Evolutionary conservation across 176 grass and related monocot genomes (phyloP).

Genomic region (Echinochloa phyllopogon): DNA sequence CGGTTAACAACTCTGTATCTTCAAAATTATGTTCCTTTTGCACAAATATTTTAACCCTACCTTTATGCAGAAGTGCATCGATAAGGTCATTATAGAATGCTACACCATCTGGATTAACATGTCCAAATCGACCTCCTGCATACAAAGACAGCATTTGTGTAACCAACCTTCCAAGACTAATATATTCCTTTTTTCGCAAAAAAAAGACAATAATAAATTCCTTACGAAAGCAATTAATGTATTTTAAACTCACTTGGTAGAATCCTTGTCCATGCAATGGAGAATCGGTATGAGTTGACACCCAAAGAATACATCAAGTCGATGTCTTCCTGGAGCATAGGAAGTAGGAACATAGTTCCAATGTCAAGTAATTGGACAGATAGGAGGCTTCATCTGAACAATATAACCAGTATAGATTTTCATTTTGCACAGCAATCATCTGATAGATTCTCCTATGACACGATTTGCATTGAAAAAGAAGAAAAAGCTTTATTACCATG

Average conservation of each 20-base stretch:
- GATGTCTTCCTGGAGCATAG: conserved; percentile 59
- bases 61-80: conserved; percentile 47
- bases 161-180: neutral
- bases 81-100: conserved; percentile 66
- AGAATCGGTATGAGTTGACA: conserved; percentile 76
- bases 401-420: neutral
- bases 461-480: neutral
- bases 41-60: neutral
- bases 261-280: conserved; percentile 76
- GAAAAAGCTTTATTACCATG: conserved; percentile 37
- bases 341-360: neutral
- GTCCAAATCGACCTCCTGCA: conserved; percentile 52
- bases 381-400: neutral
- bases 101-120: conserved; percentile 55
- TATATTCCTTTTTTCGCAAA: neutral
- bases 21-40: neutral
- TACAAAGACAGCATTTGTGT: neutral
- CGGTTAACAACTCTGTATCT: neutral
- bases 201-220: neutral
- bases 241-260: conserved; percentile 57
- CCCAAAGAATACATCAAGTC: conserved; percentile 62
- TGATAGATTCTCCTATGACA: neutral
- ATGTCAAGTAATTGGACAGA: neutral
- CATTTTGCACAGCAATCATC: neutral
- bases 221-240: neutral